phyloP scores from a whole-genome alignment of 1,284 basidiomycete species.

The Rhodotorula sp. region DNA sequence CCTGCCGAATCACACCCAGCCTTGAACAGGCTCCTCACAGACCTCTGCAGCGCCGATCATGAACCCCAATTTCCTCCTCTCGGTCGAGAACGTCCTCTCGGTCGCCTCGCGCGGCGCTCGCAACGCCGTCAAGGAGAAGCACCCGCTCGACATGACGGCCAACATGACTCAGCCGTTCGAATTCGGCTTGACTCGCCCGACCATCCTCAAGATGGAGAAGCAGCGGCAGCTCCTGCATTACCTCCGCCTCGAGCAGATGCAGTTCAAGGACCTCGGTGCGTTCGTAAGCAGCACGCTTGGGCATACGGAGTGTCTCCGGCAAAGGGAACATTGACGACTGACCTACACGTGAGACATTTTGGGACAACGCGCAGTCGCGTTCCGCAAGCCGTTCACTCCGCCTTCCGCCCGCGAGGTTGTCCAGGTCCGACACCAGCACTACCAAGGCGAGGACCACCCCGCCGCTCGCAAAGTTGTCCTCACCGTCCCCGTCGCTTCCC shows the following conservation, averaged over 20 bases:
- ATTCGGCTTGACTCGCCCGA: constrained; percentile 30
- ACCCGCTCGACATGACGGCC: constrained; percentile 28
- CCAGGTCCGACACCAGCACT: constrained; percentile 48
- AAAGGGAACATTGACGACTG: background rate
- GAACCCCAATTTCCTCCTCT: background rate
- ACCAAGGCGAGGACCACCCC: constrained; percentile 50
- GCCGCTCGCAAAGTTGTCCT: constrained; percentile 49
- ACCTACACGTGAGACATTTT: background rate
- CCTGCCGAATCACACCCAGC: too few relatives aligned
- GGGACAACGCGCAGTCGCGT: constrained; percentile 31
- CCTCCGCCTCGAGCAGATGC: constrained; percentile 43
- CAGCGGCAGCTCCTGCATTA: constrained; percentile 42
- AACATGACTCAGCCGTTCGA: constrained; percentile 21
- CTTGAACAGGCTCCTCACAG: background rate
- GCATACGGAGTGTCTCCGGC: background rate
- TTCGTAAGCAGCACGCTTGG: background rate
- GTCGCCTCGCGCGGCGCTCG: constrained; percentile 6
- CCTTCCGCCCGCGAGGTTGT: constrained; percentile 40
- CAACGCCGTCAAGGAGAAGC: constrained; percentile 2
- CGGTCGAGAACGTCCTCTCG: constrained; percentile 11
- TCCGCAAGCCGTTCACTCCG: constrained; percentile 46
- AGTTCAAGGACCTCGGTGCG: constrained; percentile 42
- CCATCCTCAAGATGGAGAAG: constrained; percentile 39
- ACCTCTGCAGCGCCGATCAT: background rate
- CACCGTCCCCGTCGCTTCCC: constrained; percentile 42